phyloP scores from a whole-genome alignment of 768 basidiomycete genomes.

The Podaxis sp. region DNA sequence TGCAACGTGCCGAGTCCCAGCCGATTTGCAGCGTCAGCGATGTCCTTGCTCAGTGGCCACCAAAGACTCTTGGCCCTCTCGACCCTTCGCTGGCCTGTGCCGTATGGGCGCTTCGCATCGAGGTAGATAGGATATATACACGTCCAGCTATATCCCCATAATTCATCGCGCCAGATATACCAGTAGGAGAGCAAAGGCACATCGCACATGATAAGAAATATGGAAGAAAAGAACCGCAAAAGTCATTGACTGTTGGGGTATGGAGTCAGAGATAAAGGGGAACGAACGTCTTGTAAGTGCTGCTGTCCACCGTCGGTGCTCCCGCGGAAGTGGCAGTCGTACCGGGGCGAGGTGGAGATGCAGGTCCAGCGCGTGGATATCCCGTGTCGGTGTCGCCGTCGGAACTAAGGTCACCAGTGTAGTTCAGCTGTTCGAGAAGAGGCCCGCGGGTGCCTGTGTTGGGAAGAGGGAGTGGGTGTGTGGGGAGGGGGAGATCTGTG shows the following conservation, averaged over 20 bases:
- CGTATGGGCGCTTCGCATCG: conserved; percentile 90
- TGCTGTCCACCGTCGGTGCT: conserved; percentile 60
- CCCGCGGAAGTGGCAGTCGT: conserved; percentile 17
- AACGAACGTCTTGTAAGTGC: conserved; percentile 80
- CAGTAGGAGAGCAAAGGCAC: background rate
- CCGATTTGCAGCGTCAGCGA: conserved; percentile 77
- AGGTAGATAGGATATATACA: conserved; percentile 97
- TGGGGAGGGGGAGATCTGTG: conserved; percentile 83
- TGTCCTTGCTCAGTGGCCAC: conserved; percentile 96
- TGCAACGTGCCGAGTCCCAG: conserved; percentile 81
- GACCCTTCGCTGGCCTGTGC: conserved; percentile 80
- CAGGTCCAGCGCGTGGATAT: conserved; percentile 50
- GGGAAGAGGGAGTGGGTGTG: conserved; percentile 47
- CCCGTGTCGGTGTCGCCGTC: conserved; percentile 35
- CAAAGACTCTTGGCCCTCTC: conserved; percentile 76
- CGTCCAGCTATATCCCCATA: conserved; percentile 66
- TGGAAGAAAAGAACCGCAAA: conserved; percentile 1
- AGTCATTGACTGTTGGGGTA: conserved; percentile 10
- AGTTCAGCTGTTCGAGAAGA: conserved; percentile 68
- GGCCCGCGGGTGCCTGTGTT: conserved; percentile 70
- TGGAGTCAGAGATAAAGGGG: conserved; percentile 9
- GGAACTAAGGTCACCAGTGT: conserved; percentile 37
- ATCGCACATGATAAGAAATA: background rate
- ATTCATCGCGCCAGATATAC: background rate
- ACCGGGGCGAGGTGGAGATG: conserved; percentile 43